phyloP scores from a whole-genome alignment of 306 rosid genomes.

The Sesbania bispinosa region DNA sequence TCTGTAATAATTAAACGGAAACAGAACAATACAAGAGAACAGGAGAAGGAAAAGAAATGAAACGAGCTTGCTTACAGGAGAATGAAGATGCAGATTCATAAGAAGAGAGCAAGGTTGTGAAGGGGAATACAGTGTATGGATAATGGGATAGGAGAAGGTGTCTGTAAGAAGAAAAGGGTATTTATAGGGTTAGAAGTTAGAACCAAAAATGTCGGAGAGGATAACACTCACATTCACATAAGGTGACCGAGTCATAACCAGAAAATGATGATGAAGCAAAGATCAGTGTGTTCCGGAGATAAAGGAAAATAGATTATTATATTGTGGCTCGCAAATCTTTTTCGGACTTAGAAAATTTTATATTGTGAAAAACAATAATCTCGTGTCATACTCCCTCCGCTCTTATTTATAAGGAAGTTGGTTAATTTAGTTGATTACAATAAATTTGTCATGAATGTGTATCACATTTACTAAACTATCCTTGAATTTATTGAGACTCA shows the following conservation, averaged over 20 bases:
- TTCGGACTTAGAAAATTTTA: background rate
- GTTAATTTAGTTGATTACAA: no score
- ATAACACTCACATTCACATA: constrained; percentile 34
- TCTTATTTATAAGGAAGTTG: no score
- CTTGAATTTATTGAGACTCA: no score
- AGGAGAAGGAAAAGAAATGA: background rate
- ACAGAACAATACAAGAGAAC: background rate
- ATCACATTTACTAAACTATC: no score
- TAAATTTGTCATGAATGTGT: no score
- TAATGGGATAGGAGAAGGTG: background rate
- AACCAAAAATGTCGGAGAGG: constrained; percentile 29
- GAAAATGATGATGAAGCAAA: background rate
- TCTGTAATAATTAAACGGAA: constrained; percentile 17
- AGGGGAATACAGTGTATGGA: background rate
- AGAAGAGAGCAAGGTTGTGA: background rate
- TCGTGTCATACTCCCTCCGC: no score
- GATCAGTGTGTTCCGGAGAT: background rate
- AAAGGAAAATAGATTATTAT: background rate
- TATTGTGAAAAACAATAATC: background rate
- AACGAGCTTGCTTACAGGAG: constrained; percentile 25
- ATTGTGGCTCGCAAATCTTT: background rate
- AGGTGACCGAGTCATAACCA: constrained; percentile 36
- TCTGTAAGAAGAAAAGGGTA: background rate
- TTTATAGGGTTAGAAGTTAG: constrained; percentile 44
- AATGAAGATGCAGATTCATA: constrained; percentile 1